Base-by-base conservation (phyloP, 305 asterid species). In the Ajuga reptans region DNA sequence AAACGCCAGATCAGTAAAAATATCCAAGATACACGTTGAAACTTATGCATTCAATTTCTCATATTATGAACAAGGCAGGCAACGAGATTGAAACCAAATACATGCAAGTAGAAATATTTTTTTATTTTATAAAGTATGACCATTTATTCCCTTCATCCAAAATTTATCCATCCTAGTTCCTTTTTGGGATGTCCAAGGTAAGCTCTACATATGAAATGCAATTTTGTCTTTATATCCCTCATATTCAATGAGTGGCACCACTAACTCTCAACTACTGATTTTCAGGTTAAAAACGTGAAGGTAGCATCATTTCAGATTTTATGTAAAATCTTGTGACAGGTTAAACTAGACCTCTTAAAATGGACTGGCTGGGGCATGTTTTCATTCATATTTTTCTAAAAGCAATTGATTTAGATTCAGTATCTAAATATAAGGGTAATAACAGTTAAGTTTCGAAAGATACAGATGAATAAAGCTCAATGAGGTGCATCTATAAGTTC, bases 1-100 rank as follows among this genome's bases (percentile, higher is more conserved):
- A 64, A 65, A 63, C 54, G 64, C 33, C 64, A 57, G 52, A 61
- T 77, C 56, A 77, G 72, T 39, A 64, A 68, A 70, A 75, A 71
- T 17, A 69, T 69, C 70, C 52, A 72, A 78, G 67, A 37, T 53
- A 60, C 58, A 66, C 36, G 66, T 56, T 16, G 24, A 73, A 66
- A 69, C 16, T 17, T 31, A 59, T 12, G 49, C 11, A 37, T 24
- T 67, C 37, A 34, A 55, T 54, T 43, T 15, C 56, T 45, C 73
- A 47, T 15, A 3, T 56, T 45, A 65, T 37, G 53, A 72, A 47
- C 70, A 57, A 33, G 64, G 69, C 14, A 33, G 68, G 50, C 42
- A 52, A 45, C 62, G 63, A 69, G 55, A 69, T 29, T 65, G 53
- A 70, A 66, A 52, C 62, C 46, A 53, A n/a, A 69, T 41, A 43